phyloP scores from a whole-genome alignment of 345 rosid species.

The Atalantia buxifolia region DNA sequence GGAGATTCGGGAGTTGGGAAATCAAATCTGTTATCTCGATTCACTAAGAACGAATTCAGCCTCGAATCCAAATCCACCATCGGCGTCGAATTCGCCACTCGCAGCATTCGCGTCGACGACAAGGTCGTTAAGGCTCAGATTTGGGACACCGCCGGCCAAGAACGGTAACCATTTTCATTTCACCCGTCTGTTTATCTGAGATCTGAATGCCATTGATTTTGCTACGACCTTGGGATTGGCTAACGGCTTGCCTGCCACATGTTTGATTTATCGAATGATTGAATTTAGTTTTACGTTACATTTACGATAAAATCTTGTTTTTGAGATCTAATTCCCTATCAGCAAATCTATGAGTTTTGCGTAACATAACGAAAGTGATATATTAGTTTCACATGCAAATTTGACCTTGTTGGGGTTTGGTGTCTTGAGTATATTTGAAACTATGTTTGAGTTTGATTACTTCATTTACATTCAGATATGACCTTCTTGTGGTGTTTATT shows the following conservation, averaged over 20 bases:
- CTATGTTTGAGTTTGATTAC: background rate
- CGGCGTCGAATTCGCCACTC: conserved; percentile 43
- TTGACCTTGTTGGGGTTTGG: background rate
- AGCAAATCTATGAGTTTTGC: background rate
- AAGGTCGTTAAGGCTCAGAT: conserved; percentile 45
- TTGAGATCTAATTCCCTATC: background rate
- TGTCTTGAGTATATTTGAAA: background rate
- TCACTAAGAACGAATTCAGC: conserved; percentile 38
- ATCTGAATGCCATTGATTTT: background rate
- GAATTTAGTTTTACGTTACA: background rate
- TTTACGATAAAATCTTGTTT: background rate
- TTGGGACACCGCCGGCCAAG: conserved; percentile 46
- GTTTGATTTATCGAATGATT: background rate
- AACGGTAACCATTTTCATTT: conserved; percentile 12
- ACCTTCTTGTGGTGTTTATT: too few species aligned
- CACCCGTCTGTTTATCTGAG: background rate
- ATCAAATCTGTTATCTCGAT: conserved; percentile 35
- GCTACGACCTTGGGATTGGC: background rate
- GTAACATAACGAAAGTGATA: background rate
- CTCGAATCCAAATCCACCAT: conserved; percentile 43
- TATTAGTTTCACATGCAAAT: background rate
- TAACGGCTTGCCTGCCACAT: background rate
- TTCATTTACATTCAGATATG: background rate
- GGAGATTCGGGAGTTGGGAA: conserved; percentile 43
- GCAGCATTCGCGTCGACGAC: conserved; percentile 38